These are phyloP conservation scores for Penicillium thymicola DNA, from an alignment of 2,329 filamentous ascomycete species.

Conservation along the genomic window DNA sequence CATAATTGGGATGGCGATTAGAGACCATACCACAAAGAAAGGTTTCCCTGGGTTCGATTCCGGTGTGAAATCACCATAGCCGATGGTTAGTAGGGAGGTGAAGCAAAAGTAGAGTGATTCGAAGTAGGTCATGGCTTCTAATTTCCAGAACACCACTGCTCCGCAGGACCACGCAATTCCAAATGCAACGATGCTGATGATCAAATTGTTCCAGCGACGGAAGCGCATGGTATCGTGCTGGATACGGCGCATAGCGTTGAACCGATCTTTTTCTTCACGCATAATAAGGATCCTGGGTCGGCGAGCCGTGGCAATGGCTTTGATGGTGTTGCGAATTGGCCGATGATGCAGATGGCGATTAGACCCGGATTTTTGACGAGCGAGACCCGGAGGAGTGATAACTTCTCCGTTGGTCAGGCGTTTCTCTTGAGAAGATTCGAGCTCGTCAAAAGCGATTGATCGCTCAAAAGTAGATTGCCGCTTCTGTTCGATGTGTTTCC, in stretches of 20 bases:
- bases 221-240: slow-evolving; percentile 63
- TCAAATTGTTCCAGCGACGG: slow-evolving; percentile 71
- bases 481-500: slow-evolving; percentile 55
- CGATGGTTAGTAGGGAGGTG: slow-evolving; percentile 76
- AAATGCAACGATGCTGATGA: slow-evolving; percentile 66
- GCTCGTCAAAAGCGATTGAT: slow-evolving; percentile 44
- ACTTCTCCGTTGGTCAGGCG: neutral
- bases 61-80: slow-evolving; percentile 78
- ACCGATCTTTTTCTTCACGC: slow-evolving; percentile 66
- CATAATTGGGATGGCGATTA: slow-evolving; percentile 82
- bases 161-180: slow-evolving; percentile 75
- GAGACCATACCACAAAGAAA: slow-evolving; percentile 91
- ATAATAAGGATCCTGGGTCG: slow-evolving; percentile 53
- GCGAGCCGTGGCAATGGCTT: slow-evolving; percentile 18
- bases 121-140: slow-evolving; percentile 66
- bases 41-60: slow-evolving; percentile 73
- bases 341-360: slow-evolving; percentile 4
- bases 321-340: slow-evolving; percentile 25
- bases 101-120: slow-evolving; percentile 83
- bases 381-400: neutral
- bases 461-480: slow-evolving; percentile 54
- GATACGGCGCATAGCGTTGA: slow-evolving; percentile 76
- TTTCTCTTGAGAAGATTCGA: slow-evolving; percentile 25
- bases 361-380: slow-evolving; percentile 5
- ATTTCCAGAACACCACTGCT: slow-evolving; percentile 68